A percentile compares a stretch with the other conserved stretches of the same genome.
Conservation (phyloP, 139 green algal genomes). For the Edaphochlamys debaryana region DNA sequence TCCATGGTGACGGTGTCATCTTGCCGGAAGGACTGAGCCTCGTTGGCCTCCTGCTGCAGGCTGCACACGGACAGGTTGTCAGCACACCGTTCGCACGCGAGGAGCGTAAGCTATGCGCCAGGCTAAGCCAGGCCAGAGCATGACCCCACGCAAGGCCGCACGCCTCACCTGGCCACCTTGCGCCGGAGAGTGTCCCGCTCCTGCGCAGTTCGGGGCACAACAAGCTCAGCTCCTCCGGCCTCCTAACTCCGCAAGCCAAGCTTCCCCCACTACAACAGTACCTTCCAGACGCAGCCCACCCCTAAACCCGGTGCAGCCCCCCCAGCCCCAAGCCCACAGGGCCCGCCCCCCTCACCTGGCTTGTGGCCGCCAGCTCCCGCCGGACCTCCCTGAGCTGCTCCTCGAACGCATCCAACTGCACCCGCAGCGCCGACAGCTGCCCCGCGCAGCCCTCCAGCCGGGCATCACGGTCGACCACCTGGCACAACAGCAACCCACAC, state of each 20-base stretch:
- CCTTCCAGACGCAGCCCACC: no score
- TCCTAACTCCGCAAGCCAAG: no score
- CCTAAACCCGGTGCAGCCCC: no score
- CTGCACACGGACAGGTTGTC: no score
- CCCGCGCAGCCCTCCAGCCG: not conserved
- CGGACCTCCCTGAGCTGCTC: slow-evolving; percentile 19
- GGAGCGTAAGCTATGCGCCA: no score
- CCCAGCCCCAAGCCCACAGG: no score
- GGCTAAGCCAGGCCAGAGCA: no score
- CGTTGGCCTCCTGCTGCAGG: not conserved
- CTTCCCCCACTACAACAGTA: no score
- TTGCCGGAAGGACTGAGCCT: not conserved
- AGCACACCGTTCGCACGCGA: no score
- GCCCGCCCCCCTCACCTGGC: slow-evolving; percentile 18
- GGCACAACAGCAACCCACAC: no score
- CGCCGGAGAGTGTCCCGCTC: not conserved
- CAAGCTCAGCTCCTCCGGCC: not conserved
- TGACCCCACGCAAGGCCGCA: no score
- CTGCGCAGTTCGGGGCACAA: not conserved
- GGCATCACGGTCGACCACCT: slow-evolving; percentile 12
- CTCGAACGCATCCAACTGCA: slow-evolving; percentile 18
- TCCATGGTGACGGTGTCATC: not conserved
- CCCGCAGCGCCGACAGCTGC: slow-evolving; percentile 3
- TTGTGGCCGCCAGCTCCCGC: not conserved
- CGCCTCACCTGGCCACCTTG: not conserved